Evolutionary conservation across 495 filamentous ascomycete genomes (phyloP), one percentile per base, ranked within the genome.

Genomic region (Chaetomium cochliodes): DNA sequence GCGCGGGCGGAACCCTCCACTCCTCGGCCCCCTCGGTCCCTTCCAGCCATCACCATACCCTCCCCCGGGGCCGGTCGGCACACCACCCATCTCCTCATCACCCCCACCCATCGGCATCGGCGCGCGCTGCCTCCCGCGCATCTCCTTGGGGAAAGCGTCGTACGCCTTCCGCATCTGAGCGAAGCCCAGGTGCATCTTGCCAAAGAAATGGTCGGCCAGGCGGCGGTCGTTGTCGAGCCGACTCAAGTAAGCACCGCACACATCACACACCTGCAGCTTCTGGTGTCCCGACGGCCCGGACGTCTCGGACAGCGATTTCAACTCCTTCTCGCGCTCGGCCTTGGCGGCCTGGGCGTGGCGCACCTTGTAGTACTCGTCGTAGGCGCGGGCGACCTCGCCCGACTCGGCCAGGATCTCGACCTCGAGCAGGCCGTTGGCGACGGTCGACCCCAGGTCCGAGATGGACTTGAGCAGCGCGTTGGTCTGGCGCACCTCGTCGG

Each of bases 101-200:
- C 85, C 85, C 28, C 81, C 79, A 4, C 55, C 55, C 67, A 89
- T 84, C 53, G 78, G 74, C 22, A 88, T 86, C 16, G 86, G 84
- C 51, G 84, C 79, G n/a, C 89, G 76, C 51, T 62, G 50, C 22
- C 70, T 67, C 69, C 64, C 77, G 61, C 90, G 87, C 64, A 96
- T 79, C 74, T 98, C 94, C 76, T 91, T 91, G 61, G 88, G 88
- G 62, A 98, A 84, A n/a, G 82, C 79, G 67, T 96, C 94, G 69
- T 82, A 90, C 15, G 90, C 92, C 81, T 91, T 94, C 66, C 94
- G 85, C 94, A 98, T 98, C 79, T 96, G 90, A 41, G 94, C 93
- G 74, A 97, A 98, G 0, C 94, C 94, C 72, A 98, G 81, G 72
- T 98, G 94, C 96, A 98, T 98, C 81, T 98, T 98, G 37, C 94